These are phyloP conservation scores for Blastobotrys apis DNA, from an alignment of 1,139 yeast genomes.

Conservation along the genomic window DNA sequence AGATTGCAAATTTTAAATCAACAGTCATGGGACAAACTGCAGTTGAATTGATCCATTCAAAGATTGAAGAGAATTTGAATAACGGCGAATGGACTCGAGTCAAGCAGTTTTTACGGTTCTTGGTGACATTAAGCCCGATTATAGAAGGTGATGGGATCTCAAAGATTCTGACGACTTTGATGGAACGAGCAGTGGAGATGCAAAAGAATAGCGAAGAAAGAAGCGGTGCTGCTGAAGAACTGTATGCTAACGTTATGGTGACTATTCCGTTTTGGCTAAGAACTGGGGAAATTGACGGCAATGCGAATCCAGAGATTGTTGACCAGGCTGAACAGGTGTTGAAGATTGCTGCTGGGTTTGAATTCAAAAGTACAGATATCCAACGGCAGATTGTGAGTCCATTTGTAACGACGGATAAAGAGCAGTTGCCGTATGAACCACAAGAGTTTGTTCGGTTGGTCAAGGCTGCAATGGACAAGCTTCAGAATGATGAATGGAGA, in stretches of 20 bases:
- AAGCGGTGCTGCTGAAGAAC: constrained; percentile 57
- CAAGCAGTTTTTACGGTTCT: constrained; percentile 66
- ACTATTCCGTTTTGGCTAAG: constrained; percentile 60
- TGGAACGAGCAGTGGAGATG: constrained; percentile 53
- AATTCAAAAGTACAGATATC: constrained; percentile 19
- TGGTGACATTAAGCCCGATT: constrained; percentile 61
- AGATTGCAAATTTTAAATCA: constrained; percentile 63
- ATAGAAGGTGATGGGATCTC: constrained; percentile 49
- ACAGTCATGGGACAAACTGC: constrained; percentile 65
- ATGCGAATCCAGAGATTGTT: constrained; percentile 8
- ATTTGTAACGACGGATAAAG: constrained; percentile 35
- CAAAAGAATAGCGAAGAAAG: constrained; percentile 37
- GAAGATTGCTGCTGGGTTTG: constrained; percentile 21
- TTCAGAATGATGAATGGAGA: constrained; percentile 22
- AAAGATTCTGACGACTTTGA: constrained; percentile 50
- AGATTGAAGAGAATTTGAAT: constrained; percentile 53
- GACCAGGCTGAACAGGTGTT: constrained; percentile 16
- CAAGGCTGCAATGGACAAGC: constrained; percentile 43
- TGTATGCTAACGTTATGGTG: constrained; percentile 59
- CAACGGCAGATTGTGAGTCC: constrained; percentile 34
- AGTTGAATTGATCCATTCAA: constrained; percentile 63
- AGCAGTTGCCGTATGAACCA: constrained; percentile 48
- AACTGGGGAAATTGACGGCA: constrained; percentile 19
- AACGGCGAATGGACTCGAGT: constrained; percentile 56
- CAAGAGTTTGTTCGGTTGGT: constrained; percentile 50